Evolutionary conservation across 495 filamentous ascomycete genomes (phyloP).

Genomic region (Neurospora cerealis): DNA sequence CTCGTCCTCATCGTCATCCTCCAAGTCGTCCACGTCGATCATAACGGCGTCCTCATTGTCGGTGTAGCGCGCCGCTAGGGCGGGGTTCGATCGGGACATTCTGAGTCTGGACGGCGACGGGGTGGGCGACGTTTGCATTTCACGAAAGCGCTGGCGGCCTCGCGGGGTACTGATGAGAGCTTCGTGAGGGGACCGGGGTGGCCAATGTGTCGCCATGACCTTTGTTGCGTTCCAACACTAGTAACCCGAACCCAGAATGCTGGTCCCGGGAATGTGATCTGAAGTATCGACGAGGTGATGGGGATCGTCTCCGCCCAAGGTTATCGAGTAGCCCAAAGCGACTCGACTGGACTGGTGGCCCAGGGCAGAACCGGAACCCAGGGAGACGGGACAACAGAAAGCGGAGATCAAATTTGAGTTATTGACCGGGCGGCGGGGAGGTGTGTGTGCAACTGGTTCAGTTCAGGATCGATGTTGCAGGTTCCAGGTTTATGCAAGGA

Average conservation of each 20-base stretch:
- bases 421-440: not conserved
- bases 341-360: not conserved
- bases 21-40: conserved; percentile 30
- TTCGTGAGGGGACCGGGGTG: conserved; percentile 77
- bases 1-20: conserved; percentile 76
- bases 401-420: not conserved
- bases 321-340: not conserved
- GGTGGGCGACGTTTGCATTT: conserved; percentile 49
- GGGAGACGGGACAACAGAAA: not conserved
- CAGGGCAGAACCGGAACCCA: not conserved
- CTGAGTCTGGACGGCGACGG: conserved; percentile 46
- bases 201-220: conserved; percentile 54
- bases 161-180: conserved; percentile 72
- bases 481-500: not conserved
- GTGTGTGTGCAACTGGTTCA: not conserved
- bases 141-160: conserved; percentile 59
- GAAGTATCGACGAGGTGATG: not conserved
- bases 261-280: not conserved
- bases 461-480: not conserved
- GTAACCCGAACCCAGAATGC: not conserved
- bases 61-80: conserved; percentile 10
- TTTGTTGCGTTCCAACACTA: not conserved
- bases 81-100: conserved; percentile 10
- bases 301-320: not conserved
- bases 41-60: conserved; percentile 29